Base-by-base conservation (phyloP, 768 basidiomycete genomes). In the Kwoniella europaea region DNA sequence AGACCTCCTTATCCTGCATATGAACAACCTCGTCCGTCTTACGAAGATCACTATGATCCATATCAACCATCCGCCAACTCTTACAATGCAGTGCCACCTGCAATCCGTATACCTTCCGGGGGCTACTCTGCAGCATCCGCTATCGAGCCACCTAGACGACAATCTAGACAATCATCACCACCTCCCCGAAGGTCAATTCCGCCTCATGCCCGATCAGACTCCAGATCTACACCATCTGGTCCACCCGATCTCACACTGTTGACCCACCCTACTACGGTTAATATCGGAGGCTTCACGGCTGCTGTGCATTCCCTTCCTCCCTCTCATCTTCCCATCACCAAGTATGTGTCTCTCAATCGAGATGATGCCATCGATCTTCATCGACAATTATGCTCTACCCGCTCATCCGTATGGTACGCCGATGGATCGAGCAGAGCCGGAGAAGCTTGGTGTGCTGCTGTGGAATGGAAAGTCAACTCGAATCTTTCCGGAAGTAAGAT, bases 361-460 rank as follows among this genome's bases (percentile, higher is more conserved):
- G 76, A 73, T 13, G 79, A 81, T 27, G 77, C 78, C 7, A 55
- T 79, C 56, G 72, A 77, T 35, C 61, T 81, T 12, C 79, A 81
- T 57, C 71, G 78, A n/a, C 73, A 74, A 4, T 18, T 81, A 7
- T 76, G 76, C 60, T 64, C 68, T 12, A 22, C 42, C 18, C 65
- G 70, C 22, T 54, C 68, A 13, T 71, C 75, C 1, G 71, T 81
- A 4, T 81, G 79, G 79, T 81, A 81, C 58, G 73, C 79, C 20
- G 77, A 79, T 61, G 79, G 79, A 12, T 76, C 78, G 12, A 72
- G 73, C 20, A 63, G 79, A n/a, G 79, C 77, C 0, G 79, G 77
- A 29, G 79, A 81, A 72, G 77, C 74, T 5, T 83, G 82, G 82
- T 82, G 71, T 22, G 79, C 82, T 1, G 80, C 82, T 7, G 74